These are phyloP conservation scores for Orbilia javanica DNA, from an alignment of 2,329 filamentous ascomycete genomes.

Conservation along the genomic window DNA sequence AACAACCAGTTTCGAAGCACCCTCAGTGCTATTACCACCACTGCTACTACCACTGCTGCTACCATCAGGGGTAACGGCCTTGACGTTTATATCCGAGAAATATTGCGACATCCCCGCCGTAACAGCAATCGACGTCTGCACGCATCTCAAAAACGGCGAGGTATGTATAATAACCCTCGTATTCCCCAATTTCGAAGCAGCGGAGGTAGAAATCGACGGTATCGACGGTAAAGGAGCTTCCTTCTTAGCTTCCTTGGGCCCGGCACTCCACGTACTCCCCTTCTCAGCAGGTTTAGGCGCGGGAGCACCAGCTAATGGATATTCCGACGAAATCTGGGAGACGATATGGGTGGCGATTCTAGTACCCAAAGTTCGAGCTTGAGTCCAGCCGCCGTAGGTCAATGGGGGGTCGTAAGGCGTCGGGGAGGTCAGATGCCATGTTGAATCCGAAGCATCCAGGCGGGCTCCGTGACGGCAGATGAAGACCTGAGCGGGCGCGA, in stretches of 20 bases:
- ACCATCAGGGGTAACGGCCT: constrained; percentile 61
- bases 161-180: constrained; percentile 63
- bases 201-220: constrained; percentile 74
- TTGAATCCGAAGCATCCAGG: constrained; percentile 91
- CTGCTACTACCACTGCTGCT: constrained; percentile 59
- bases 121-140: constrained; percentile 77
- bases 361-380: constrained; percentile 82
- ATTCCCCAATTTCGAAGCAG: constrained; percentile 75
- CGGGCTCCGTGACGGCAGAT: constrained; percentile 83
- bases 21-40: constrained; percentile 49
- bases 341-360: constrained; percentile 81
- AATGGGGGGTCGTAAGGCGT: constrained; percentile 96
- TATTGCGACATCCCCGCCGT: constrained; percentile 60
- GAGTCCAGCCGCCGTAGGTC: constrained; percentile 93
- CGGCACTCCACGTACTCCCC: constrained; percentile 64
- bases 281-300: constrained; percentile 66
- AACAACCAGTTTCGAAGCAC: constrained; percentile 68
- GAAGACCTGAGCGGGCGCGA: constrained; percentile 61
- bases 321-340: constrained; percentile 65
- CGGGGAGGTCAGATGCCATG: constrained; percentile 92
- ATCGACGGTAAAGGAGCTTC: constrained; percentile 8
- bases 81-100: constrained; percentile 53
- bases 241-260: constrained; percentile 44
- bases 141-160: constrained; percentile 92
- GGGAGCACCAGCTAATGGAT: constrained; percentile 46